Evolutionary conservation across 805 yeast genomes (phyloP).

Genomic region (Candida maltosa): DNA sequence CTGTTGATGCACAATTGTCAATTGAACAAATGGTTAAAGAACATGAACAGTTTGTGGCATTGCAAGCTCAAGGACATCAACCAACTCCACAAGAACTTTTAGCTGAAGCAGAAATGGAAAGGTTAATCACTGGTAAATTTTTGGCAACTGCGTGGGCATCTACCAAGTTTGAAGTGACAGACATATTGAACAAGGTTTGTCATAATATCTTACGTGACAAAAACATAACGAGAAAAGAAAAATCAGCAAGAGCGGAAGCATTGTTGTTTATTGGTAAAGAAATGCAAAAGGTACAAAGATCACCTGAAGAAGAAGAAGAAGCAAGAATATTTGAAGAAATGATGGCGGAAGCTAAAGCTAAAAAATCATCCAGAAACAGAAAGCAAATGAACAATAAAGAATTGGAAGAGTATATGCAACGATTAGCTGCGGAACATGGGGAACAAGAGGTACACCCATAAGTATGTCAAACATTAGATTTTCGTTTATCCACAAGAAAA

Average conservation of each 20-base stretch:
- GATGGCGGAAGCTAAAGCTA: slow-evolving; percentile 77
- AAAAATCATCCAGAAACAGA: slow-evolving; percentile 34
- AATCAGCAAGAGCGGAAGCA: slow-evolving; percentile 77
- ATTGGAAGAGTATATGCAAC: slow-evolving; percentile 20
- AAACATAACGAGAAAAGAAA: slow-evolving; percentile 52
- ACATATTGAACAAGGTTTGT: slow-evolving; percentile 76
- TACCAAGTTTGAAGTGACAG: slow-evolving; percentile 83
- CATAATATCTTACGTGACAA: slow-evolving; percentile 52
- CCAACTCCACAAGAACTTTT: slow-evolving; percentile 33
- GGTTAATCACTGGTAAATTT: slow-evolving; percentile 80
- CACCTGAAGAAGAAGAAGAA: slow-evolving; percentile 89
- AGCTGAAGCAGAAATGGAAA: slow-evolving; percentile 67
- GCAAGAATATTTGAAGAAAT: slow-evolving; percentile 87
- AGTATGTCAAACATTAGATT: too few species aligned
- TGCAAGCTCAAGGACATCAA: slow-evolving; percentile 25
- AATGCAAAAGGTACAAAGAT: slow-evolving; percentile 64
- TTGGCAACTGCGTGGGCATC: slow-evolving; percentile 95
- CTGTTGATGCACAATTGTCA: slow-evolving; percentile 81
- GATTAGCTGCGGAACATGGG: too few species aligned
- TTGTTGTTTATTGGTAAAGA: slow-evolving; percentile 67
- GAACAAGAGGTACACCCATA: too few species aligned
- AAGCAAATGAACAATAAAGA: slow-evolving; percentile 15
- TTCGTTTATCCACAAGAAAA: too few species aligned
- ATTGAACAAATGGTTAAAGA: slow-evolving; percentile 66
- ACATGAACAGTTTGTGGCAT: slow-evolving; percentile 45